Evolutionary conservation across 2,329 filamentous ascomycete genomes (phyloP).

Genomic region (Pseudocercospora cruenta): DNA sequence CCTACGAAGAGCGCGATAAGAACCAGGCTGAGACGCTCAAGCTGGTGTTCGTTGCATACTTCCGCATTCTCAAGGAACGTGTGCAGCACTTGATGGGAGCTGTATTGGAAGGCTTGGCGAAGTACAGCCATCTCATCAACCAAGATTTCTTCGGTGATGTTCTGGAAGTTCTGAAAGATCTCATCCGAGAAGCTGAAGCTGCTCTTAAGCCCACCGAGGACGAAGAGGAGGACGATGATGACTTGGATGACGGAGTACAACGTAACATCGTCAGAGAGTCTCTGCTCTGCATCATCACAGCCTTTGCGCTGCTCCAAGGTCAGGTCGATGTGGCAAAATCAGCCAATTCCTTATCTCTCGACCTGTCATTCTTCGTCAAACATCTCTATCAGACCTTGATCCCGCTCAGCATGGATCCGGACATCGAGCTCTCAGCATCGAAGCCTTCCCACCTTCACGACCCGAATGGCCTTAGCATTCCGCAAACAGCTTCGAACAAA

Average conservation of each 20-base stretch:
- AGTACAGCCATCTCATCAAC: constrained; percentile 96
- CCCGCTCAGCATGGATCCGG: constrained; percentile 75
- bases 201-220: constrained; percentile 52
- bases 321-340: constrained; percentile 84
- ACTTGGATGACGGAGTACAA: constrained; percentile 47
- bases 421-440: constrained; percentile 75
- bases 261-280: constrained; percentile 83
- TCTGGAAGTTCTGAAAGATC: constrained; percentile 88
- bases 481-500: constrained; percentile 55
- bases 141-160: constrained; percentile 98
- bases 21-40: constrained; percentile 97
- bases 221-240: constrained; percentile 48
- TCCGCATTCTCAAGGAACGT: constrained; percentile 85
- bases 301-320: constrained; percentile 92
- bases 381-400: constrained; percentile 89
- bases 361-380: constrained; percentile 92
- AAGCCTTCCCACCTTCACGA: constrained; percentile 68
- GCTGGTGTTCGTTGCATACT: constrained; percentile 92
- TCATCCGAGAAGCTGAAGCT: constrained; percentile 72
- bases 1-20: constrained; percentile 87
- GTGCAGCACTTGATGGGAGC: constrained; percentile 90
- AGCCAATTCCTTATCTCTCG: constrained; percentile 78
- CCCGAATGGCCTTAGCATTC: constrained; percentile 59
- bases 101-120: constrained; percentile 88
- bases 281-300: constrained; percentile 92